phyloP scores from a whole-genome alignment of 345 rosid species.

The Bruguiera parviflora region DNA sequence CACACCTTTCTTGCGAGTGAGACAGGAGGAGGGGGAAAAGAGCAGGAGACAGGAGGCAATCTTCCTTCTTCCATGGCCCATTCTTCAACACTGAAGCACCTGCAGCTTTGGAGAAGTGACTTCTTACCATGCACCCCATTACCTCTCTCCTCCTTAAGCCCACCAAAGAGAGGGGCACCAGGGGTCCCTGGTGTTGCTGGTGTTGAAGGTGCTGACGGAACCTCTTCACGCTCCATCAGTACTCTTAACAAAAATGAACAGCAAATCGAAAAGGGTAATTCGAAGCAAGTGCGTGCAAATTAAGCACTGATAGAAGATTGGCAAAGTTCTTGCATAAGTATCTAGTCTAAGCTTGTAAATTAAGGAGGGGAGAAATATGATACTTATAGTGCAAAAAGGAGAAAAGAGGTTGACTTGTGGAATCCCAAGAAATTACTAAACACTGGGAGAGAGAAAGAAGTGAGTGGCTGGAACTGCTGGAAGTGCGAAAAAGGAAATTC shows the following conservation, averaged over 20 bases:
- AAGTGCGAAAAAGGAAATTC: background rate
- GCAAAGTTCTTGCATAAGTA: background rate
- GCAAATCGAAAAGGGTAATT: background rate
- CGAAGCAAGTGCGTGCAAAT: background rate
- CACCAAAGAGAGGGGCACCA: constrained; percentile 61
- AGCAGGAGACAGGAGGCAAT: constrained; percentile 62
- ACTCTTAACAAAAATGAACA: background rate
- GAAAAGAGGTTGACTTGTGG: constrained; percentile 34
- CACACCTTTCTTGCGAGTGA: constrained; percentile 70
- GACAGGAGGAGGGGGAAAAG: constrained; percentile 57
- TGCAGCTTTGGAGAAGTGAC: constrained; percentile 56
- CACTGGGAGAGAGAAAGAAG: background rate
- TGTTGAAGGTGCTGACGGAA: constrained; percentile 62
- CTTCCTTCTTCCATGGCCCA: constrained; percentile 76
- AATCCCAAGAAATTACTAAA: constrained; percentile 17
- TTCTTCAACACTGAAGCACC: constrained; percentile 62
- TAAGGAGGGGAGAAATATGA: constrained; percentile 1
- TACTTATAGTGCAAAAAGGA: constrained; percentile 34
- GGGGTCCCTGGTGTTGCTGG: constrained; percentile 73
- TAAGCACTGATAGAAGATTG: background rate
- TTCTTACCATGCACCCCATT: constrained; percentile 34
- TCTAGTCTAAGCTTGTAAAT: constrained; percentile 1
- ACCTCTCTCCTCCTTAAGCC: constrained; percentile 38
- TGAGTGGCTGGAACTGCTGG: constrained; percentile 25
- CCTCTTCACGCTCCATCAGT: constrained; percentile 54